Percentiles rank a stretch among this genome's conserved stretches.
phyloP scores from a whole-genome alignment of 140 eudicot species.

The Oenanthe javanica region DNA sequence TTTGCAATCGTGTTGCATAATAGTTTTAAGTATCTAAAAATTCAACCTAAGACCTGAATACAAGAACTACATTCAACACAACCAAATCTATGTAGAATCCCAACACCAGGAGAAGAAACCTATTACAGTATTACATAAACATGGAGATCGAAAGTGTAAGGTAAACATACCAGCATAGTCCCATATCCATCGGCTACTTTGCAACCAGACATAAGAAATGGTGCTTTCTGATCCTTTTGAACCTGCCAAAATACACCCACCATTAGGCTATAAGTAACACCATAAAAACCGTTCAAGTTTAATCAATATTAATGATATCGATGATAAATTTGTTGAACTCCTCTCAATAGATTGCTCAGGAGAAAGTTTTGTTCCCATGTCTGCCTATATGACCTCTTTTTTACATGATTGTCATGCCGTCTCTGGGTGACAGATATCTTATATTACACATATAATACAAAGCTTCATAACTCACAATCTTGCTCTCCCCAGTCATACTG shows the following conservation, averaged over 20 bases:
- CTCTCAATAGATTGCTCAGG: neutral
- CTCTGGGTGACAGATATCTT: neutral
- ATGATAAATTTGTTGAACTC: neutral
- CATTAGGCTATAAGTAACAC: neutral
- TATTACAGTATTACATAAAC: neutral
- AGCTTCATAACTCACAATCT: constrained; percentile 46
- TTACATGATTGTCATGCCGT: neutral
- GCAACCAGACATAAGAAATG: constrained; percentile 93
- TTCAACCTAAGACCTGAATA: neutral
- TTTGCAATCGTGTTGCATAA: neutral
- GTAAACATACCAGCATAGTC: constrained; percentile 68
- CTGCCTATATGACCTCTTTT: neutral
- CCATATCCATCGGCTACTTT: constrained; percentile 98
- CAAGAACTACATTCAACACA: neutral
- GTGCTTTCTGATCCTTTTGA: constrained; percentile 55
- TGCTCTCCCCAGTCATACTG: constrained; percentile 97
- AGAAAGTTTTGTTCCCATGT: neutral
- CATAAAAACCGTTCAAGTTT: neutral
- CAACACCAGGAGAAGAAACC: neutral
- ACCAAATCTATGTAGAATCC: neutral
- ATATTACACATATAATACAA: neutral
- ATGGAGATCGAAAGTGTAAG: neutral
- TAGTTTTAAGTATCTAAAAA: neutral
- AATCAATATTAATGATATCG: neutral
- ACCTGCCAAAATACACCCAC: constrained; percentile 30